Evolutionary conservation across 2,329 filamentous ascomycete species (phyloP).

Genomic region (Epicoccum sorghinum): DNA sequence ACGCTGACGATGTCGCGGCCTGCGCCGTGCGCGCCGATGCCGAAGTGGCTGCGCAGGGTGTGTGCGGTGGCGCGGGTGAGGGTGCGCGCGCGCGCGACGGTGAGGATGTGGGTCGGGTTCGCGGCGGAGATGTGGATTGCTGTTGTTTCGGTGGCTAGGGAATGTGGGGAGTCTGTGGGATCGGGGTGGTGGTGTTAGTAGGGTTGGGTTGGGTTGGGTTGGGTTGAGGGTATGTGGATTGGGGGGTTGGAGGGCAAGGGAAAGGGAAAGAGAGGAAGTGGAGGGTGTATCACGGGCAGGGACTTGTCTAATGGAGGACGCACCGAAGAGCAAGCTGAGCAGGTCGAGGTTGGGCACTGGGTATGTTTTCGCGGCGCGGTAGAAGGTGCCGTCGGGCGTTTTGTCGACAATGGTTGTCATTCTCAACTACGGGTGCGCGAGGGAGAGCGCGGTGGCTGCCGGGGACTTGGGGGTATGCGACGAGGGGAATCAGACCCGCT

Average conservation of each 20-base stretch:
- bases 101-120: constrained; percentile 60
- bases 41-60: constrained; percentile 61
- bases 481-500: too few species aligned
- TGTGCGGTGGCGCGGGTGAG: constrained; percentile 61
- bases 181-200: neutral
- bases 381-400: constrained; percentile 37
- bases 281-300: neutral
- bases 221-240: too few species aligned
- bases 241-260: too few species aligned
- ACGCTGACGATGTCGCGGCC: constrained; percentile 60
- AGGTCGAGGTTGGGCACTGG: constrained; percentile 49
- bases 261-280: too few species aligned
- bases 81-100: constrained; percentile 57
- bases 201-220: too few species aligned
- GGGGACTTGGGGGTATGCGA: neutral
- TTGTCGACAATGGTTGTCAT: constrained; percentile 46
- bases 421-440: neutral
- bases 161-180: constrained; percentile 36
- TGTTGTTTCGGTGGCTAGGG: constrained; percentile 54
- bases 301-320: neutral
- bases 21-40: constrained; percentile 57
- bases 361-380: constrained; percentile 40
- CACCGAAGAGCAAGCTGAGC: constrained; percentile 51
- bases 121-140: constrained; percentile 64
- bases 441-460: too few species aligned